Base-by-base conservation (phyloP, 345 rosid genomes). In the Salix purpurea region DNA sequence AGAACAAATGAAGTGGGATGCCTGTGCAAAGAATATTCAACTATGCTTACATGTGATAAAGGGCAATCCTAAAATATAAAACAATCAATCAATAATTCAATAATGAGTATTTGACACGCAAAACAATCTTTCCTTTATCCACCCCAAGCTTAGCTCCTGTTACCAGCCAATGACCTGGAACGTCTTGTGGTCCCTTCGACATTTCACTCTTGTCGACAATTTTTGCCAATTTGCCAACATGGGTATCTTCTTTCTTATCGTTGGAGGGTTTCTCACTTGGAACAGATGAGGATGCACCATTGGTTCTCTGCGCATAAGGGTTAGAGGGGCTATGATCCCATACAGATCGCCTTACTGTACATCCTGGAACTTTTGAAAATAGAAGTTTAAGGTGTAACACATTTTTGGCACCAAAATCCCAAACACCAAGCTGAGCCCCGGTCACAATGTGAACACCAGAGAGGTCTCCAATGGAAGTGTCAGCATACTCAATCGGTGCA, bases 141-240 rank as follows among this genome's bases (percentile, higher is more conserved):
- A 93, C 92, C 78, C 98, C 98, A 54, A 96, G 97, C 89, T 96
- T 96, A 21, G 96, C 97, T 65, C 97, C 98, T 1, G 99, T 93
- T n/a, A 93, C 99, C 88, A 93, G 76, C 99, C 99, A 96, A 83
- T 96, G 98, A 24, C 98, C 99, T 7, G 99, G 97, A 76, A 89
- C 81, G 85, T 96, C 98, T 62, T 92, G 96, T 1, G 98, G 95
- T 67, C 99, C 98, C 85, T 89, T 93, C 1, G 85, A 90, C 97
- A 93, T 96, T 82, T 93, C 98, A 3, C 90, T 88, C 73, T 77
- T 58, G 74, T 93, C 99, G 32, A 96, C 94, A 39, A 92, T 92
- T 88, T 92, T 96, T 0, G 87, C 91, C 52, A 92, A 82, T 72
- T 92, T 96, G 37, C 94, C 90, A 0, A 78, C 26, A 19, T 88